Evolutionary conservation across 2,329 filamentous ascomycete species (phyloP), one percentile per base, ranked within the genome.

Genomic region (Lachnellula suecica): DNA sequence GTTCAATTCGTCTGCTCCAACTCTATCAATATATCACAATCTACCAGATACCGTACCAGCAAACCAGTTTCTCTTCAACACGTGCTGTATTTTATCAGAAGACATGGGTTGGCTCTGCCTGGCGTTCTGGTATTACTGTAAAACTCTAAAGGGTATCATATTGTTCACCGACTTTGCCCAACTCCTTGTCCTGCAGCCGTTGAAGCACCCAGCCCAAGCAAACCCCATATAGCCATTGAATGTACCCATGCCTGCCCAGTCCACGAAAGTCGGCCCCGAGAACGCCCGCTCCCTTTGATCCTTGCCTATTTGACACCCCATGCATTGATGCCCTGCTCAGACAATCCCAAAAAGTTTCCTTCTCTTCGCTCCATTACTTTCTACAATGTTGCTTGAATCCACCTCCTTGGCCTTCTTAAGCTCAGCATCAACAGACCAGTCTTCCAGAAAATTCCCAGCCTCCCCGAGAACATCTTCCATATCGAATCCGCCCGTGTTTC

Each of bases 341-440:
- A 37, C 34, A 35, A 65, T 47, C 25, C 54, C 59, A 42, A 65
- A 61, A 24, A 64, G 29, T 15, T 52, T 61, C 37, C 54, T 41
- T 37, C 60, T 54, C 48, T 47, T 59, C 25, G 46, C 49, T 3
- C 52, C 52, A 43, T 49, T 56, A 24, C 49, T 51, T 29, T 59
- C 44, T 4, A 40, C 35, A 46, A 40, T 29, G n/a, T 24, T 44
- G 9, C 17, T 43, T 11, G 44, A 15, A n/a, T 52, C 43, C 9
- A 29, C 25, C 35, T 50, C 47, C 45, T 50, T 73, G 7, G 57
- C 63, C 49, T 68, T 68, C 43, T 66, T 62, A 15, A 72, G 55
- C 53, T 71, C 71, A 0, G 62, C 48, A 23, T 74, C 68, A 8
- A 72, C 64, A 47, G 72, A 69, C 71, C 71, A 74, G 19, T 62